Base-by-base conservation (phyloP, 2,329 filamentous ascomycete genomes). In the Verticillium nonalfalfae region DNA sequence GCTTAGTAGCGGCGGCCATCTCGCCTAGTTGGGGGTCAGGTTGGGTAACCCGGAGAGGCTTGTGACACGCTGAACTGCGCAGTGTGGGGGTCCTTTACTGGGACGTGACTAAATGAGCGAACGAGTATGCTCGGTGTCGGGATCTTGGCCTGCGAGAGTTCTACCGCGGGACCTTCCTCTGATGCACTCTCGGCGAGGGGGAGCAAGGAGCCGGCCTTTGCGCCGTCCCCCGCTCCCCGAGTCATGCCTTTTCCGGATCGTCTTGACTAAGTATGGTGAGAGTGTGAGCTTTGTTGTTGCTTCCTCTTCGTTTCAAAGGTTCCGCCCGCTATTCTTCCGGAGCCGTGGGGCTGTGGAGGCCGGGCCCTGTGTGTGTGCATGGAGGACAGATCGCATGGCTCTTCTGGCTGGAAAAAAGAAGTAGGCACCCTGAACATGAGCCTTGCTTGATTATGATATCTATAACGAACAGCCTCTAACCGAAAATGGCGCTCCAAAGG, bases 391-490 rank as follows among this genome's bases (percentile, higher is more conserved):
- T 36, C 35, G 35, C 35, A 36, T 13, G 35, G 35, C 35, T 36
- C 9, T 13, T 36, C 35, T 7, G 35, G 13, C 26, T 10, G 35
- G 13, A 4, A 52, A 9, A 52, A 10, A 31, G 40, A 50, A 11
- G 45, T 18, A 21, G 11, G 18, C 18, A 18, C n/a, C 21, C 18
- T 26, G n/a, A n/a, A 50, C 45, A 18, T 50, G 45, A 7, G 45
- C 45, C 18, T 21, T n/a, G 40, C 38, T 40, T 58, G 57, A 58
- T 58, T 58, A 58, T 33, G 26, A 40, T 26, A 58, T 58, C 57
- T 58, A 58, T 58, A 7, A 35, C 21, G 26, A 58, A 58, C 34
- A 58, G 26, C 18, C 57, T 58, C 57, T 58, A 58, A 33, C 57
- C 57, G 38, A 31, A 31, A 58, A 45, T 13, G 40, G 26, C 57